Evolutionary conservation across 495 filamentous ascomycete genomes (phyloP).

Genomic region (Penicillium subrubescens): DNA sequence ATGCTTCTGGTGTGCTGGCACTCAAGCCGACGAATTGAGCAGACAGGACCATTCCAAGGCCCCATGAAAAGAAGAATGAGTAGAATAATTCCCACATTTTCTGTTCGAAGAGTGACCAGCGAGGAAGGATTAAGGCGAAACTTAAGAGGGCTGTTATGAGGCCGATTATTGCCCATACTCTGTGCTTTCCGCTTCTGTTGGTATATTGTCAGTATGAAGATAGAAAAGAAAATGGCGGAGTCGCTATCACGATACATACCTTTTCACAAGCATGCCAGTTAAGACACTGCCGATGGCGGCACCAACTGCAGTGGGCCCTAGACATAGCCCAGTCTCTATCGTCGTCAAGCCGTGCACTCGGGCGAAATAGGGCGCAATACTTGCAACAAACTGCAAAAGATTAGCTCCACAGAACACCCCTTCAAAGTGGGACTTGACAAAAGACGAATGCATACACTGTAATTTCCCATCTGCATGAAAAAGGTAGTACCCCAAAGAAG

Average conservation of each 20-base stretch:
- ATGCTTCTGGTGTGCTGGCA: not conserved
- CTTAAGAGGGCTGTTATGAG: not conserved
- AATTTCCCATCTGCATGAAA: not conserved
- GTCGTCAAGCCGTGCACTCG: not conserved
- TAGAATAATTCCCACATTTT: not conserved
- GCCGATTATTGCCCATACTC: not conserved
- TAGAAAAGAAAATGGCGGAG: not conserved
- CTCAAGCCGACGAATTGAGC: not conserved
- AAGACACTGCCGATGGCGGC: not conserved
- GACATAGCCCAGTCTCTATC: not conserved
- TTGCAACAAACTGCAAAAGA: not conserved
- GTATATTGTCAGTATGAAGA: not conserved
- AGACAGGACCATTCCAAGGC: not conserved
- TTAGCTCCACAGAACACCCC: not conserved
- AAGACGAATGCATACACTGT: not conserved
- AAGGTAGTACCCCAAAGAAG: not conserved
- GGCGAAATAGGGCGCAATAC: not conserved
- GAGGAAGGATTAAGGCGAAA: not conserved
- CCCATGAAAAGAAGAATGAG: not conserved
- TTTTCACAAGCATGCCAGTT: not conserved
- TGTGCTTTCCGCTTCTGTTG: not conserved
- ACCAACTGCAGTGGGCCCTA: not conserved
- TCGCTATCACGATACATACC: not conserved
- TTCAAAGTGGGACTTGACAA: not conserved
- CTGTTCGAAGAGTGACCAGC: not conserved